A percentile compares a stretch with the other conserved stretches of the same genome.
Evolutionary conservation across 345 rosid genomes (phyloP).

Genomic region (Melastoma malabathricum): DNA sequence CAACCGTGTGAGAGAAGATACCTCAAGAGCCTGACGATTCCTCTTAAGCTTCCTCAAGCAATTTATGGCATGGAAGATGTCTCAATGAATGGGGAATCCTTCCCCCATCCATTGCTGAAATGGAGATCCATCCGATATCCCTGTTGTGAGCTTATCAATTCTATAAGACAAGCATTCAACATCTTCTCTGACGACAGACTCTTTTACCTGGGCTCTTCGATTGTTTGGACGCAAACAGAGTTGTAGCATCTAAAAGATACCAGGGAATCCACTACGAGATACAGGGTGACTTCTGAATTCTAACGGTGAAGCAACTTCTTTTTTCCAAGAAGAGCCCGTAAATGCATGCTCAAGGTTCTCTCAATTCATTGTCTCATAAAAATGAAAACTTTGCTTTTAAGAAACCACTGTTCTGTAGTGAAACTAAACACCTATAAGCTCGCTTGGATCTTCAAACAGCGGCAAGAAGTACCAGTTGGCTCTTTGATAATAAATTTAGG

Average conservation of each 20-base stretch:
- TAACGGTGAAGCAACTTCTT: constrained; percentile 3
- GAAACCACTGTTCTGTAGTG: too few relatives aligned
- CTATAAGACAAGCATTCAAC: constrained; percentile 51
- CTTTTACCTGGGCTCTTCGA: constrained; percentile 2
- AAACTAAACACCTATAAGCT: too few relatives aligned
- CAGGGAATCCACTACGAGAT: background rate
- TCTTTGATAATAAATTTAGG: too few relatives aligned
- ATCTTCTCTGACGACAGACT: constrained; percentile 14
- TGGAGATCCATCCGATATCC: constrained; percentile 55
- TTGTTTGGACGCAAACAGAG: constrained; percentile 22
- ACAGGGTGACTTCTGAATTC: background rate
- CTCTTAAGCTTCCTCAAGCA: constrained; percentile 58
- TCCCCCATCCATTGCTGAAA: constrained; percentile 84
- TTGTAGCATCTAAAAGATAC: constrained; percentile 2
- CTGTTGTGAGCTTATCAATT: constrained; percentile 55
- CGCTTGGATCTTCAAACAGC: too few relatives aligned
- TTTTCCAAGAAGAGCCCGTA: constrained; percentile 14
- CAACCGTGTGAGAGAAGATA: background rate
- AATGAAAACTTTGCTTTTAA: background rate
- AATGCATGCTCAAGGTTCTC: constrained; percentile 15
- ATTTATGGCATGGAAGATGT: constrained; percentile 63
- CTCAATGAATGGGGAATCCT: constrained; percentile 65
- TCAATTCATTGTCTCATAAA: background rate
- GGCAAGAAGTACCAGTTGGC: too few relatives aligned
- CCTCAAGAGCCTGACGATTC: constrained; percentile 13